Evolutionary conservation across 2,329 filamentous ascomycete genomes (phyloP), one percentile per base, ranked within the genome.

Genomic region (Penicillium decumbens): DNA sequence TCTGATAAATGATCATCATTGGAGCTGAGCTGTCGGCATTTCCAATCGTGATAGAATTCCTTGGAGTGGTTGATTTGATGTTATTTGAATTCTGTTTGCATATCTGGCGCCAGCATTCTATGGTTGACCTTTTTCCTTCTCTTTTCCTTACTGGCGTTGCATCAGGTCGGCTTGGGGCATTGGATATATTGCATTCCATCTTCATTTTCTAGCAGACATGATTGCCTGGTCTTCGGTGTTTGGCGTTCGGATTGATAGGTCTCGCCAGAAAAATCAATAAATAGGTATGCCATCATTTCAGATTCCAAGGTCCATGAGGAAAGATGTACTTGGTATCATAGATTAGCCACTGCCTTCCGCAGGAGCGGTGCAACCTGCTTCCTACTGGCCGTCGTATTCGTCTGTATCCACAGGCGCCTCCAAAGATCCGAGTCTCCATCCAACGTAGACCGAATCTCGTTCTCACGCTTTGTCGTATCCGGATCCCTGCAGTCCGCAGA

Each of bases 311-410:
- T 3, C 4, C 20, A 6, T 37, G 13, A 9, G 25, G 12, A n/a
- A 25, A 2, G 10, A 3, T 2, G 4, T 23, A 8, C 13, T 18
- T 25, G 24, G 24, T 30, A 30, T 43, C 47, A 64, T 29, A 62
- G 29, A 29, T 55, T 57, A 13, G 61, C 45, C 38, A 75, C 66
- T 1, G 75, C 74, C 55, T 75, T 72, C 55, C 81, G 74, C 43
- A 84, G 59, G 61, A 84, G 59, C 45, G 82, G 82, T 13, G 76
- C 82, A 43, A 85, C 80, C 67, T 80, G 78, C 67, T 85, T 85
- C 55, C 82, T 74, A 61, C 81, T 85, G 53, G 80, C 79, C 40
- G 75, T 74, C 38, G 81, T 68, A 52, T 82, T 75, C 13, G 67
- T 70, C 65, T 84, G 81, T 56, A 73, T 68, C 81, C 81, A 85